phyloP scores from a whole-genome alignment of 192 early-diverging fungal genomes.

The Linnemannia exigua region DNA sequence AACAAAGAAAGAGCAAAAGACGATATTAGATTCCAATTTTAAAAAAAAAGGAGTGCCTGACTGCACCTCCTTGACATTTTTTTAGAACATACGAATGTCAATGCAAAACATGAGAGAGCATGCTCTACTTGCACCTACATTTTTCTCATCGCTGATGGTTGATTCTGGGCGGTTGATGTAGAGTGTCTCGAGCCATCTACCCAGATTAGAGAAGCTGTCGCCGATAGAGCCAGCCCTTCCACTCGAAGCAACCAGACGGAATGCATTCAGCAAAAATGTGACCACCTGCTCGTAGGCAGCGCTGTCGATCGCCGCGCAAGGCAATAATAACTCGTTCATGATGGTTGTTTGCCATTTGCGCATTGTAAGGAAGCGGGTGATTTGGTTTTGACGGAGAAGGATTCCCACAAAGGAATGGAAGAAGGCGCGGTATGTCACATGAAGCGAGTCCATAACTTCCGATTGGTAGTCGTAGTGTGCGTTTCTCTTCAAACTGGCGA shows the following conservation, averaged over 20 bases:
- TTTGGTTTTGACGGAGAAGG: constrained; percentile 47
- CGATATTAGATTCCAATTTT: background rate
- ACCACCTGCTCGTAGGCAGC: constrained; percentile 57
- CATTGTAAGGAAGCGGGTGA: constrained; percentile 52
- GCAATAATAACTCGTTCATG: constrained; percentile 61
- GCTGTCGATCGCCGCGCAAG: constrained; percentile 46
- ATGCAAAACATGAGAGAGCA: background rate
- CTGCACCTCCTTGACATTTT: background rate
- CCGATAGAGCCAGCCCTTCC: constrained; percentile 45
- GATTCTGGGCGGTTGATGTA: constrained; percentile 29
- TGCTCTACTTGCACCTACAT: constrained; percentile 9
- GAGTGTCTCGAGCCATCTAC: constrained; percentile 44
- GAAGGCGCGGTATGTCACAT: constrained; percentile 63
- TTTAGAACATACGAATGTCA: background rate
- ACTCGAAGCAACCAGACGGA: constrained; percentile 44
- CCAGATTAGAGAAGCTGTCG: constrained; percentile 33
- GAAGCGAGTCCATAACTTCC: constrained; percentile 34
- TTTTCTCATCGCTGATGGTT: constrained; percentile 20
- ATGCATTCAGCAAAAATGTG: constrained; percentile 47
- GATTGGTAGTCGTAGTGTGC: constrained; percentile 46
- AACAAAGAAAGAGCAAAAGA: background rate
- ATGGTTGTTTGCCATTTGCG: constrained; percentile 55
- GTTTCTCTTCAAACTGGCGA: constrained; percentile 39
- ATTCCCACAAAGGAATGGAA: constrained; percentile 57
- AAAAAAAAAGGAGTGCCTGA: background rate